Percentiles rank a stretch among this genome's conserved stretches.
Conservation (phyloP, 345 rosid genomes). For the Tarenaya hassleriana region DNA sequence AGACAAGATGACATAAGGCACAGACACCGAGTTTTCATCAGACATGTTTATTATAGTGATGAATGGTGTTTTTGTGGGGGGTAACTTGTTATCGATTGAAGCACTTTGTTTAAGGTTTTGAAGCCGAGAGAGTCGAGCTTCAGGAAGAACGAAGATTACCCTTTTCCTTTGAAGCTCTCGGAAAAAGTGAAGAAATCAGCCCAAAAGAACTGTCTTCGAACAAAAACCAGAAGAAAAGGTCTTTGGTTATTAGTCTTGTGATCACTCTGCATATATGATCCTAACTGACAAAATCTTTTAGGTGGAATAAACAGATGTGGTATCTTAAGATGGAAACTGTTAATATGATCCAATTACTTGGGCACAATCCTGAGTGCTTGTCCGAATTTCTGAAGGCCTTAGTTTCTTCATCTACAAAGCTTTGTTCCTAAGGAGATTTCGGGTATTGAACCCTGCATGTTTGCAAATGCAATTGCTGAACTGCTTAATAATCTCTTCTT, state of each 20-base stretch:
- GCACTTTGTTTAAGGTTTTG: conserved; percentile 10
- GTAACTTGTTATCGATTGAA: conserved; percentile 13
- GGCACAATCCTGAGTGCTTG: too few species aligned
- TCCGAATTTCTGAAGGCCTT: too few species aligned
- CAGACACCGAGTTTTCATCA: neutral
- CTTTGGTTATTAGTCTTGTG: conserved; percentile 6
- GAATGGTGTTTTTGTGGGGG: conserved; percentile 13
- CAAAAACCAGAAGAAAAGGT: conserved; percentile 23
- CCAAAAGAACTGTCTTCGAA: too few species aligned
- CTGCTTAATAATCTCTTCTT: conserved; percentile 69
- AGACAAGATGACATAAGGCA: conserved; percentile 11
- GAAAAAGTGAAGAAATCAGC: conserved; percentile 21
- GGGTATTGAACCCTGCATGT: conserved; percentile 55
- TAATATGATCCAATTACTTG: too few species aligned
- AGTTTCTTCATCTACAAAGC: conserved; percentile 58
- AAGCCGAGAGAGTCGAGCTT: conserved; percentile 27
- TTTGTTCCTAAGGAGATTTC: conserved; percentile 51
- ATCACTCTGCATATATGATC: too few species aligned
- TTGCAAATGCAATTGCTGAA: conserved; percentile 55
- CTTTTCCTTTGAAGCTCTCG: conserved; percentile 30
- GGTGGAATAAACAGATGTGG: too few species aligned
- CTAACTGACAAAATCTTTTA: too few species aligned
- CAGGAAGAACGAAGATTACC: conserved; percentile 25
- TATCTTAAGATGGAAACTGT: too few species aligned
- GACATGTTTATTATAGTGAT: conserved; percentile 3